phyloP scores from a whole-genome alignment of 2,329 filamentous ascomycete genomes.

The Colletotrichum liaoningense region DNA sequence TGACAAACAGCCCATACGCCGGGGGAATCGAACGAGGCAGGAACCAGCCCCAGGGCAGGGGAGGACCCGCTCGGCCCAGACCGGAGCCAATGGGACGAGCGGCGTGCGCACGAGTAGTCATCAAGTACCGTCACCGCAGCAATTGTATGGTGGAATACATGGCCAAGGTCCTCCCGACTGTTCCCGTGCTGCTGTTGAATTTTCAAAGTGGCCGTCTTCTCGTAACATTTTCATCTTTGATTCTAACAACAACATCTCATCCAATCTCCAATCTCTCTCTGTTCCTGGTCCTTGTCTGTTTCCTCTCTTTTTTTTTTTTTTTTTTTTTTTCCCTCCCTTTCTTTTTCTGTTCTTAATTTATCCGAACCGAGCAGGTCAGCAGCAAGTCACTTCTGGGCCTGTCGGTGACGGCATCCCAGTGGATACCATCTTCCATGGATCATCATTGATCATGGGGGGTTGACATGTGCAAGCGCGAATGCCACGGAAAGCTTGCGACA shows the following conservation, averaged over 20 bases:
- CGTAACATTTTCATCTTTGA: constrained; percentile 16
- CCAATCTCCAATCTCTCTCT: not conserved
- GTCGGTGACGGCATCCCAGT: not conserved
- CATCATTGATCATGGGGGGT: not conserved
- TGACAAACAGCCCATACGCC: constrained; percentile 17
- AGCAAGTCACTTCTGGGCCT: not conserved
- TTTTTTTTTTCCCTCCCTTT: not conserved
- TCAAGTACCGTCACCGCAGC: not conserved
- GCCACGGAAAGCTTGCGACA: no score
- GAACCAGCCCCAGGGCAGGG: no score
- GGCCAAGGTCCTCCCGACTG: constrained; percentile 5
- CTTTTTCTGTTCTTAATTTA: not conserved
- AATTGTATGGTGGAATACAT: not conserved
- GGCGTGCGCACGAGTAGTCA: not conserved
- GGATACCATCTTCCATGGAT: not conserved
- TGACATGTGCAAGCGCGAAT: not conserved
- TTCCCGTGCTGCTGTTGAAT: constrained; percentile 19
- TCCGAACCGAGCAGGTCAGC: not conserved
- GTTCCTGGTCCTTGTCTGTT: not conserved
- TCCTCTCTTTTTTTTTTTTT: no score
- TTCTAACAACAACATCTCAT: not conserved
- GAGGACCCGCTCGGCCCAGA: not conserved
- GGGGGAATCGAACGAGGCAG: constrained; percentile 31
- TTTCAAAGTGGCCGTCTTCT: constrained; percentile 29
- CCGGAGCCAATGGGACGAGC: not conserved